phyloP scores from a whole-genome alignment of 2,329 filamentous ascomycete species.

The Ophiobolus disseminans region DNA sequence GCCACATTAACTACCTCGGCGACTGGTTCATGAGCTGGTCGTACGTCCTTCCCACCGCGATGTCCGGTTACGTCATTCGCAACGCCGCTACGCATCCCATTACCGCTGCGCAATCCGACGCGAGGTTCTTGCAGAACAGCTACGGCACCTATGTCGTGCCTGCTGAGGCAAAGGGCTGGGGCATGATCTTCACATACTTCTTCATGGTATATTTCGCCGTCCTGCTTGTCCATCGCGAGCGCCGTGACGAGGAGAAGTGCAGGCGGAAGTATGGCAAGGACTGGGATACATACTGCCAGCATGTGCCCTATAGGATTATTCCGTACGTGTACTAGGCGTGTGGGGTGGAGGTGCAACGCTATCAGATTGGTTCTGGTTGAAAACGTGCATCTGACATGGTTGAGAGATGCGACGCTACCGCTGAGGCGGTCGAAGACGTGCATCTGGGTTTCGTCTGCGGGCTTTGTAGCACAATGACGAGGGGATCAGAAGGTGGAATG shows the following conservation, averaged over 20 bases:
- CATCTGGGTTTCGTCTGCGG: conserved; percentile 4
- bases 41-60: conserved; percentile 83
- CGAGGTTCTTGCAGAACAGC: conserved; percentile 61
- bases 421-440: conserved; percentile 26
- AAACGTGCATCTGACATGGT: conserved; percentile 29
- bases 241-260: conserved; percentile 91
- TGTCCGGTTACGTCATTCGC: conserved; percentile 79
- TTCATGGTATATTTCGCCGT: conserved; percentile 92
- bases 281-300: conserved; percentile 86
- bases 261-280: conserved; percentile 88
- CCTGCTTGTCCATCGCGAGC: conserved; percentile 83
- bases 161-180: conserved; percentile 79
- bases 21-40: conserved; percentile 96
- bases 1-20: conserved; percentile 95
- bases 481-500: conserved; percentile 15
- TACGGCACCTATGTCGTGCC: conserved; percentile 72
- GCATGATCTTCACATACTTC: conserved; percentile 90
- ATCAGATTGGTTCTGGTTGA: conserved; percentile 29
- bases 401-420: conserved; percentile 34
- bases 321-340: conserved; percentile 76
- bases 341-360: conserved; percentile 30
- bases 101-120: conserved; percentile 55
- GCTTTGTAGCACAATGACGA: conserved; percentile 2
- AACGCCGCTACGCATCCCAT: conserved; percentile 50
- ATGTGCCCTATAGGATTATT: conserved; percentile 81